These are phyloP conservation scores for Hydnomerulius pinastri DNA, from an alignment of 768 basidiomycete species.

Conservation along the genomic window DNA sequence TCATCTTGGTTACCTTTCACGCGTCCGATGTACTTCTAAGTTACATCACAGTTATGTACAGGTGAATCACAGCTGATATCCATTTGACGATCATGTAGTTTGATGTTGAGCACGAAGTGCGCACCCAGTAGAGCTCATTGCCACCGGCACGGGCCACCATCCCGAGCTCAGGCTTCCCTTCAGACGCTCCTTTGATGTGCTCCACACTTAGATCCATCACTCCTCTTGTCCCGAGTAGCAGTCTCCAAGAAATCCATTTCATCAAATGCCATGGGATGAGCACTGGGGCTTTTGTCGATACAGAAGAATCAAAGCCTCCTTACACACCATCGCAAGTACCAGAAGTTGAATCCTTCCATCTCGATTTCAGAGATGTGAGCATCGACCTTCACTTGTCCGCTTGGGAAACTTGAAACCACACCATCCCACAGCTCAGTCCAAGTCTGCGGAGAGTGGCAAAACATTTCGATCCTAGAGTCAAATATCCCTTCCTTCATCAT, in stretches of 20 bases:
- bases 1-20: too few relatives aligned
- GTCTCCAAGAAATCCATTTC: too few relatives aligned
- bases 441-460: slow-evolving; percentile 13
- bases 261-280: too few relatives aligned
- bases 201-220: too few relatives aligned
- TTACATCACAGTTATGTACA: too few relatives aligned
- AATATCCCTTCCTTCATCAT: neutral
- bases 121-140: slow-evolving; percentile 1
- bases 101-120: neutral
- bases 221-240: too few relatives aligned
- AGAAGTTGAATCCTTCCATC: neutral
- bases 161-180: too few relatives aligned
- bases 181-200: too few relatives aligned
- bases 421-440: slow-evolving; percentile 17
- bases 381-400: slow-evolving; percentile 2
- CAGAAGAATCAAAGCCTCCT: neutral
- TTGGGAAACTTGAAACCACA: slow-evolving; percentile 1
- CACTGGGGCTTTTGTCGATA: too few relatives aligned
- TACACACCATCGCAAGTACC: neutral
- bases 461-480: neutral
- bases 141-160: slow-evolving; percentile 16
- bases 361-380: neutral
- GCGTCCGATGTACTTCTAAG: too few relatives aligned
- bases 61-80: too few relatives aligned
- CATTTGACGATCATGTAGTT: neutral